A percentile compares a stretch with the other conserved stretches of the same genome.
phyloP scores from a whole-genome alignment of 805 yeast genomes.

The Diddensiella caesifluorescens region DNA sequence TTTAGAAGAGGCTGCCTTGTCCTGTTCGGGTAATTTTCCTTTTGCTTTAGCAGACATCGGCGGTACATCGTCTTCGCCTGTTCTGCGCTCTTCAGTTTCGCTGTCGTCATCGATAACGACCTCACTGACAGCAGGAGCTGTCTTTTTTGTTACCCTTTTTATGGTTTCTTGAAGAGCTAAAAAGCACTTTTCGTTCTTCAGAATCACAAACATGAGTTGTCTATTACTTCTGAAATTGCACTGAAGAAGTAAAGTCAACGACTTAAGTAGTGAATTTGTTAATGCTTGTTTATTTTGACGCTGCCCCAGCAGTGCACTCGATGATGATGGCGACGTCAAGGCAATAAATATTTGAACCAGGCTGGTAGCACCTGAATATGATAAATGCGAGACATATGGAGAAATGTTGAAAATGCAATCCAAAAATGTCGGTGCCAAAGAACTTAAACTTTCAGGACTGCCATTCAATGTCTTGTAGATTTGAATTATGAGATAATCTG shows the following conservation, averaged over 20 bases:
- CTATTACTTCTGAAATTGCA: conserved; percentile 26
- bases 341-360: conserved; percentile 25
- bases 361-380: conserved; percentile 26
- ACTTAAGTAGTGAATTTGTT: conserved; percentile 19
- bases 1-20: background rate
- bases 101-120: too few relatives aligned
- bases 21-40: conserved; percentile 7
- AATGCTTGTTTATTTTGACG: conserved; percentile 21
- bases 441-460: conserved; percentile 19
- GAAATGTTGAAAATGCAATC: conserved; percentile 30
- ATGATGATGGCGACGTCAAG: conserved; percentile 22
- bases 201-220: conserved; percentile 24
- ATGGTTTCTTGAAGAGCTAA: background rate
- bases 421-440: conserved; percentile 26
- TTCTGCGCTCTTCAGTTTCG: too few relatives aligned
- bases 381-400: conserved; percentile 26
- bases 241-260: conserved; percentile 23
- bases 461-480: conserved; percentile 15
- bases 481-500: conserved; percentile 29
- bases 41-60: conserved; percentile 8
- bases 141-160: background rate
- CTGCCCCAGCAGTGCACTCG: conserved; percentile 16
- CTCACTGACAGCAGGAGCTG: too few relatives aligned
- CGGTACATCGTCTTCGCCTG: too few relatives aligned
- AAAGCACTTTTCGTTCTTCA: conserved; percentile 23